A percentile compares a stretch with the other conserved stretches of the same genome.
These are phyloP conservation scores for Salix koriyanagi DNA, from an alignment of 345 rosid genomes.

Conservation along the genomic window DNA sequence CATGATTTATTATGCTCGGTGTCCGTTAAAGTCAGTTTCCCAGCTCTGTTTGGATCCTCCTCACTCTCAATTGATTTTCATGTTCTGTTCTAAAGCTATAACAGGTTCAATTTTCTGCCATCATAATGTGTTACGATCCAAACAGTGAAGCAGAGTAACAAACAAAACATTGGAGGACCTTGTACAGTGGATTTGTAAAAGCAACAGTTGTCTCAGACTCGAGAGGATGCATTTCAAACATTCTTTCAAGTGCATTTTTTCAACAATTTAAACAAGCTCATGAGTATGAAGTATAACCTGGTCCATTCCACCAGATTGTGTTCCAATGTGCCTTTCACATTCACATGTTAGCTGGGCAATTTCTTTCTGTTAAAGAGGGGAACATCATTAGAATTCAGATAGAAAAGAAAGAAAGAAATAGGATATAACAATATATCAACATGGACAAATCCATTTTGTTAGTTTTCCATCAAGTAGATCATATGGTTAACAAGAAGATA, in stretches of 20 bases:
- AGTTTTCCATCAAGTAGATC: not conserved
- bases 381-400: not conserved
- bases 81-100: not conserved
- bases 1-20: not conserved
- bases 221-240: not conserved
- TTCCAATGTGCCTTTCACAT: constrained; percentile 93
- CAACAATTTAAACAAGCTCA: not conserved
- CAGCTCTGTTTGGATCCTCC: not conserved
- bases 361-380: constrained; percentile 63
- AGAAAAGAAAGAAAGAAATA: not conserved
- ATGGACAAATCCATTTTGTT: not conserved
- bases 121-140: not conserved
- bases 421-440: not conserved
- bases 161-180: not conserved
- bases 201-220: not conserved
- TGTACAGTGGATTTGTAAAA: not conserved
- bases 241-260: not conserved
- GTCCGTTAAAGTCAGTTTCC: not conserved
- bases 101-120: not conserved
- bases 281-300: constrained; percentile 46
- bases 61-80: not conserved
- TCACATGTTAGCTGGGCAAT: constrained; percentile 92
- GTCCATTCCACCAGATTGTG: constrained; percentile 99
- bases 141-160: not conserved
- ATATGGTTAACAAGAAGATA: not conserved